Percentiles rank a stretch among this genome's conserved stretches.
Evolutionary conservation across 2,329 filamentous ascomycete genomes (phyloP).

Genomic region (Fusarium chaquense): DNA sequence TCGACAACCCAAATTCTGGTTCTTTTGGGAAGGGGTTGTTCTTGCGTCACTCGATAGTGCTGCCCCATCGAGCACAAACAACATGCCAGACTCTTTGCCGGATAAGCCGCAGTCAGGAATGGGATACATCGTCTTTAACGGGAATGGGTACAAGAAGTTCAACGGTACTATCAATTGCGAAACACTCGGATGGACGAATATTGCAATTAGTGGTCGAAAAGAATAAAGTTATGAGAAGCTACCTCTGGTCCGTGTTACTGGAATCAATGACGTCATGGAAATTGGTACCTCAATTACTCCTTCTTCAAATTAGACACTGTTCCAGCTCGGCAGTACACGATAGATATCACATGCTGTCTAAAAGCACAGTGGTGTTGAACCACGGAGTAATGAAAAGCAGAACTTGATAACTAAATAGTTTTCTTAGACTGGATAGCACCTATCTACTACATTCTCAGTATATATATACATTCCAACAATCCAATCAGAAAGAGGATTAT

Average conservation of each 20-base stretch:
- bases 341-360: background rate
- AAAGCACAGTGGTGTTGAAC: too few relatives aligned
- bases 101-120: constrained; percentile 1
- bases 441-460: too few relatives aligned
- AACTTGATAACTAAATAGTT: too few relatives aligned
- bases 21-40: constrained; percentile 13
- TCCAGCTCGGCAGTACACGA: background rate
- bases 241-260: background rate
- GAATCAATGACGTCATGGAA: background rate
- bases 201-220: constrained; percentile 6
- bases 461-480: too few relatives aligned
- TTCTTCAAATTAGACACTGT: too few relatives aligned
- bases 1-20: constrained; percentile 32
- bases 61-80: fast-evolving
- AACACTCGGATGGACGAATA: constrained; percentile 1
- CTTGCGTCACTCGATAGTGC: background rate
- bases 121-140: constrained; percentile 20
- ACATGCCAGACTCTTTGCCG: fast-evolving
- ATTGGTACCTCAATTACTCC: background rate
- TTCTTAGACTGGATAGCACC: too few relatives aligned
- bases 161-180: constrained; percentile 12
- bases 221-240: background rate
- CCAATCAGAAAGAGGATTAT: too few relatives aligned
- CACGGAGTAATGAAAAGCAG: too few relatives aligned
- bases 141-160: constrained; percentile 16